phyloP scores from a whole-genome alignment of 129 eudicot species.

The Saussurea involucrata region DNA sequence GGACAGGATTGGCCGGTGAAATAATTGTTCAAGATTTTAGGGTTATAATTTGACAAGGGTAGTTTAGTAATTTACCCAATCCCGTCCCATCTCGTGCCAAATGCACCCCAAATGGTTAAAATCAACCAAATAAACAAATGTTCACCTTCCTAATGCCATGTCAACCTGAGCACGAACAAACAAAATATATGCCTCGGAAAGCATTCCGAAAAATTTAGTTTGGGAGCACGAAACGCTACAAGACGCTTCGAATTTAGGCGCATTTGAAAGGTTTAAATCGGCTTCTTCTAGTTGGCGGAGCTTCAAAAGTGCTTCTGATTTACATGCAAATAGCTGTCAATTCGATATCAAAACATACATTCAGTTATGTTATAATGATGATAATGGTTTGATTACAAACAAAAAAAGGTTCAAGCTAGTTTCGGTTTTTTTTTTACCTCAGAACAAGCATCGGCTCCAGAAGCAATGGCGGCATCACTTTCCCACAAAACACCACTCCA shows the following conservation, averaged over 20 bases:
- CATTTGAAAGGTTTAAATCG: constrained; percentile 29
- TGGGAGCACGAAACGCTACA: constrained; percentile 41
- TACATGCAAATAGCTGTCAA: constrained; percentile 78
- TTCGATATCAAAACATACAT: constrained; percentile 15
- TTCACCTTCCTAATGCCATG: constrained; percentile 88
- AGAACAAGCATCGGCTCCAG: constrained; percentile 81
- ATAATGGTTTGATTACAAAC: not conserved
- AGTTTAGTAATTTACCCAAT: not conserved
- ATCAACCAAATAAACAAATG: not conserved
- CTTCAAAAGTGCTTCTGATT: constrained; percentile 87
- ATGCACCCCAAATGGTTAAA: not conserved
- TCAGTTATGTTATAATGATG: not conserved
- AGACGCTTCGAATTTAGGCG: constrained; percentile 37
- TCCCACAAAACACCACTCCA: constrained; percentile 70
- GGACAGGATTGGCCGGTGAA: too few relatives aligned
- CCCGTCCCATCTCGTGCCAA: not conserved
- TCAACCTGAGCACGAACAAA: constrained; percentile 77
- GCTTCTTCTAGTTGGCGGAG: constrained; percentile 75
- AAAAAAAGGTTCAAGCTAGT: not conserved
- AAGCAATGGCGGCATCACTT: constrained; percentile 63
- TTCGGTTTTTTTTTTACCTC: constrained; percentile 42
- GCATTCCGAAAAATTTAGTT: constrained; percentile 63
- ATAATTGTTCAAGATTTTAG: not conserved
- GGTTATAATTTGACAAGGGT: not conserved
- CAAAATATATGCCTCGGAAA: constrained; percentile 64